Conservation (phyloP, 108 stramenopile genomes). For the Epithemia pelagica region DNA sequence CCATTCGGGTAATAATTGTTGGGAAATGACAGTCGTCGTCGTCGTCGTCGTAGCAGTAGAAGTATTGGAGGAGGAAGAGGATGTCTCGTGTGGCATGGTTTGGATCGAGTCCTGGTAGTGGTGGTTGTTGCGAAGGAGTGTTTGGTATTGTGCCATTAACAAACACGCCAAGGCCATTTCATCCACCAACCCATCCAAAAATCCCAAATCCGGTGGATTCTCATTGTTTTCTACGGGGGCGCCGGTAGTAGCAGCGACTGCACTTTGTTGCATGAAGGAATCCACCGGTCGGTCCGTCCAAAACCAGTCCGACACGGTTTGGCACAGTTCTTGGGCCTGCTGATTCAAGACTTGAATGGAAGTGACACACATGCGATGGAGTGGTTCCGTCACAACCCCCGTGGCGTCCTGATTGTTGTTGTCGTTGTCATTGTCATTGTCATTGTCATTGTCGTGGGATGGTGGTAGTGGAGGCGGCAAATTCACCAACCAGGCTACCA, state of each 20-base stretch:
- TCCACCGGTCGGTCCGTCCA: conserved; percentile 38
- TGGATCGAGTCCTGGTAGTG: neutral
- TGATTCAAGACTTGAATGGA: conserved; percentile 51
- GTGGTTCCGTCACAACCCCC: conserved; percentile 4
- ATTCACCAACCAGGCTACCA: conserved; percentile 60
- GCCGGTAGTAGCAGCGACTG: conserved; percentile 7
- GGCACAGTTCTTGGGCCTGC: conserved; percentile 54
- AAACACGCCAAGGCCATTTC: conserved; percentile 79
- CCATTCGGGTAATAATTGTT: conserved; percentile 43
- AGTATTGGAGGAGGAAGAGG: neutral
- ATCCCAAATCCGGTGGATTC: conserved; percentile 8
- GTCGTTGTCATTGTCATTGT: neutral
- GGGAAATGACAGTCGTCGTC: conserved; percentile 10
- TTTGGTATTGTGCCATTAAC: conserved; percentile 57
- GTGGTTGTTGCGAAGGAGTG: conserved; percentile 11
- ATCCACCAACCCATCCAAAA: conserved; percentile 59
- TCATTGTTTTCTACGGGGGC: neutral
- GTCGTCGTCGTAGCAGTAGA: neutral
- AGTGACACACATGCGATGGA: conserved; percentile 33
- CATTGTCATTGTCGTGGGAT: neutral
- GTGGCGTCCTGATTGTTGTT: neutral
- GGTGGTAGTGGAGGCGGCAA: conserved; percentile 27
- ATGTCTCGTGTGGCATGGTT: neutral
- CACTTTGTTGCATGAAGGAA: conserved; percentile 39
- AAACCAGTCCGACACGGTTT: conserved; percentile 68